Base-by-base conservation (phyloP, 805 yeast genomes). In the Saitoella complicata region DNA sequence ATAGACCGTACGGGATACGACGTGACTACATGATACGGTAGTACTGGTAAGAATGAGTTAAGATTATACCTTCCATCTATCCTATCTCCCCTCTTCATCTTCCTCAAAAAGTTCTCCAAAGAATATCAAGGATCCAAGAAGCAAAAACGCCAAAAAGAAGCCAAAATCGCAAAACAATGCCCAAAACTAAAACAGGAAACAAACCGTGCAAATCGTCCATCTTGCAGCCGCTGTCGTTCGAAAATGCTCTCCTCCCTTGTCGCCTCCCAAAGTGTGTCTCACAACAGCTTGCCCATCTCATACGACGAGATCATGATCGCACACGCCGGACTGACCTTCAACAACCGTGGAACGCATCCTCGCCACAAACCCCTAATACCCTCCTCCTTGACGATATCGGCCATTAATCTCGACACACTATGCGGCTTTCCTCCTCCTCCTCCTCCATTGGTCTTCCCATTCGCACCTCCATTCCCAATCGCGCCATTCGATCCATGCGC, bases 241-340 rank as follows among this genome's bases (percentile, higher is more conserved):
- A 36, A 39, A 13, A 41, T 38, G 12, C 40, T 44, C 5, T 37
- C 39, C 12, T 45, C 44, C 21, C 38, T 13, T 9, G 39, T 32
- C 9, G 41, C 35, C 11, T 39, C 9, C n/a, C 31, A 29, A 13
- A 21, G 12, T 40, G 31, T 31, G 34, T 7, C 4, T 21, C 37
- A 31, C n/a, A 76, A 57, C 46, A 74, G 73, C 61, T 91, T 91
- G 31, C 93, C 81, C 39, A 87, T 67, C 59, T 91, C 98, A 59
- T 91, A 91, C 37, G 91, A 80, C 8, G 96, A 84, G 39, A 91
- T 86, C 98, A 91, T 91, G 36, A 91, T 88, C 1, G 98, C 98
- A 70, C 98, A 91, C 10, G 95, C 78, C 7, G 98, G 97, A 0
- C 96, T 95, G 31, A 91, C 81, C 58, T 91, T 91, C 59, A 88